Evolutionary conservation across 768 basidiomycete genomes (phyloP).

Genomic region (Tephrocybe rancida): DNA sequence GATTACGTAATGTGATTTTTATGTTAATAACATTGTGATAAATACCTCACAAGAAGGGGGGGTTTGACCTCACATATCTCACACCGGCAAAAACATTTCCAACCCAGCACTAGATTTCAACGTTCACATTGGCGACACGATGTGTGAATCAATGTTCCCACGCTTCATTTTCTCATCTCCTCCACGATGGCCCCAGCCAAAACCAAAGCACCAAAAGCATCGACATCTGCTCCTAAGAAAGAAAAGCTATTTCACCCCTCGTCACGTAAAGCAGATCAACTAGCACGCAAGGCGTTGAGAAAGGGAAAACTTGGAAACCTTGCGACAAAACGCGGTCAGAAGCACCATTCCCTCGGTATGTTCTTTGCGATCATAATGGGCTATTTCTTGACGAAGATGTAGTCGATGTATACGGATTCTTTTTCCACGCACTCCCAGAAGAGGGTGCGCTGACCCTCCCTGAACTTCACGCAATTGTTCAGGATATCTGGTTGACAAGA

Average conservation of each 20-base stretch:
- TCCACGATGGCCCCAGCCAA: constrained; percentile 40
- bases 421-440: constrained; percentile 70
- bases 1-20: too few species aligned
- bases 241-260: constrained; percentile 84
- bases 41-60: too few species aligned
- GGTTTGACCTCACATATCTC: too few species aligned
- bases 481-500: constrained; percentile 74
- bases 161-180: constrained; percentile 10
- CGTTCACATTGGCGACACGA: too few species aligned
- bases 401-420: constrained; percentile 79
- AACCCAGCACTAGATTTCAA: too few species aligned
- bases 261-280: constrained; percentile 81
- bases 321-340: constrained; percentile 57
- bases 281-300: constrained; percentile 65
- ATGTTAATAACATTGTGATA: too few species aligned
- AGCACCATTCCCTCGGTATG: constrained; percentile 56
- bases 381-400: constrained; percentile 15
- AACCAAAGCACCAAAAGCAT: constrained; percentile 35
- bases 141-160: constrained; percentile 7
- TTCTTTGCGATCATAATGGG: constrained; percentile 6
- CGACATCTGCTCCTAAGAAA: constrained; percentile 46
- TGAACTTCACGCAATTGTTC: constrained; percentile 66
- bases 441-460: constrained; percentile 59
- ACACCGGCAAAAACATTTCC: too few species aligned
- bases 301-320: constrained; percentile 67